Evolutionary conservation across 2,329 filamentous ascomycete species (phyloP), one percentile per base, ranked within the genome.

Genomic region (Curvularia sp.): DNA sequence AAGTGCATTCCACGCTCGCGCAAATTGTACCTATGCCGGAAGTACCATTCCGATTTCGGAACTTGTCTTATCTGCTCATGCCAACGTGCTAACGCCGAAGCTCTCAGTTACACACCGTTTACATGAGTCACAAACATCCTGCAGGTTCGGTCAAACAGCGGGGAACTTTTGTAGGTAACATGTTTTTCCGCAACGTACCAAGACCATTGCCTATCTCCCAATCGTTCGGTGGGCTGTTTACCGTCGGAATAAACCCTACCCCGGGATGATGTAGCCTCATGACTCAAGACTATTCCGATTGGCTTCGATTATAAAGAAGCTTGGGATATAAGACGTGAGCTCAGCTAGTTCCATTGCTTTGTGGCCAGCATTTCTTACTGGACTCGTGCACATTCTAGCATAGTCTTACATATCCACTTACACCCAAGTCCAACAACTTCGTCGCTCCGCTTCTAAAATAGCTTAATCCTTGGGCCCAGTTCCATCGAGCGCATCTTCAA

Each of bases 41-140:
- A 53, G 43, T 48, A 47, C 51, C 23, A 63, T 63, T 49, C 62
- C 60, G 49, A 50, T 49, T 49, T 53, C 57, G 62, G 57, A 60
- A 59, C 8, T 25, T 34, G 28, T 34, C 6, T 30, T 21, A 32
- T 51, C 53, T 27, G 46, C 42, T n/a, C 27, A 30, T 52, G 9
- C 10, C 15, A 28, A 27, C 13, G 5, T 18, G 30, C 32, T 5
- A 25, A 27, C 8, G 23, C 34, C 18, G 34, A 28, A 27, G 12
- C 12, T 28, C 4, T 30, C 6, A 12, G 18, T 13, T 13, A 9
- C 19, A 28, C 21, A 23, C 15, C 15, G 3, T 19, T 34, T 13
- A n/a, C 15, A 39, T 19, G 6, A 49, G 5, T 39, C 8, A 27
- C 21, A 12, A 15, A 34, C 10, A 34, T 34, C 1, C 6, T 10